Percentiles rank a stretch among this genome's conserved stretches.
phyloP scores from a whole-genome alignment of 768 basidiomycete species.

The Lentinula detonsa region DNA sequence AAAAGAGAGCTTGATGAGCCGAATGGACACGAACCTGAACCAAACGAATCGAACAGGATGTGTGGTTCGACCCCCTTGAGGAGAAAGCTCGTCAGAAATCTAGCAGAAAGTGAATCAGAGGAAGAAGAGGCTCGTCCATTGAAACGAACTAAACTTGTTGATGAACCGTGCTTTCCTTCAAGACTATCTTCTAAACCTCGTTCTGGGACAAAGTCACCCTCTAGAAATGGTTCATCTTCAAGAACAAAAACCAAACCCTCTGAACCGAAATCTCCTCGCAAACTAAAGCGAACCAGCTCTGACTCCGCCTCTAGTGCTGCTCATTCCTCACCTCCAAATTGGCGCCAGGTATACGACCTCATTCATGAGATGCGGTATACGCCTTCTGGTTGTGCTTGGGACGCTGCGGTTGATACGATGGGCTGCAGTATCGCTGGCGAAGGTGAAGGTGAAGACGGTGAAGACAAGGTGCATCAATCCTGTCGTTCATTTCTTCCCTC shows the following conservation, averaged over 20 bases:
- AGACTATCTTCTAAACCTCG: not conserved
- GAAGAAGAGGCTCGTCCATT: not conserved
- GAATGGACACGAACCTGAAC: not conserved
- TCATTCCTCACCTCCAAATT: constrained; percentile 60
- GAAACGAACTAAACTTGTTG: not conserved
- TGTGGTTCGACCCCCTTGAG: not conserved
- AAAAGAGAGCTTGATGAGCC: not conserved
- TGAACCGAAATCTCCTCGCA: constrained; percentile 37
- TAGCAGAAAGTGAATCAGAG: not conserved
- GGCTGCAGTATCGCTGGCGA: constrained; percentile 66
- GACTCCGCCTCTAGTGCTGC: constrained; percentile 39
- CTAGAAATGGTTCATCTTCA: not conserved
- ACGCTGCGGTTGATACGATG: constrained; percentile 91
- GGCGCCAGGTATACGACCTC: constrained; percentile 63
- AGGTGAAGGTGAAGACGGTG: constrained; percentile 55
- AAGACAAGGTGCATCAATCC: constrained; percentile 37
- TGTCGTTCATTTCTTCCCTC: not conserved
- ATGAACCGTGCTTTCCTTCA: not conserved
- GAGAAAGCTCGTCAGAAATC: not conserved
- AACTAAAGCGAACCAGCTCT: constrained; percentile 50
- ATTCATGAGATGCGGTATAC: constrained; percentile 74
- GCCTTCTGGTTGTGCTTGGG: constrained; percentile 25
- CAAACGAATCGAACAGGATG: not conserved
- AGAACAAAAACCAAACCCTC: constrained; percentile 16
- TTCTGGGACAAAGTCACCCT: not conserved